Evolutionary conservation across 768 basidiomycete genomes (phyloP).

Genomic region (Kwoniella europaea): DNA sequence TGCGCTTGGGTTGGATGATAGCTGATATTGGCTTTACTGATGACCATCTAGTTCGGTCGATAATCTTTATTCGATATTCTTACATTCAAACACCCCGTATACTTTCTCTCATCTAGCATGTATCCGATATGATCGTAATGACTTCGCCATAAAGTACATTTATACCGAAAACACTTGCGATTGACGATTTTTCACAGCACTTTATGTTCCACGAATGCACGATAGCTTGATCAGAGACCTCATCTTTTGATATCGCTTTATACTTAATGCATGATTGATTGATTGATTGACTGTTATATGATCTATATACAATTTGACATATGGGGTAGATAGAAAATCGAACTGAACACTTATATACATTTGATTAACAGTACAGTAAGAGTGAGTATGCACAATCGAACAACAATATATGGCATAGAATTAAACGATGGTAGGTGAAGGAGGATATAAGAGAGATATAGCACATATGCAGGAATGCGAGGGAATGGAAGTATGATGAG

Average conservation of each 20-base stretch:
- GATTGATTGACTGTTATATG: not conserved
- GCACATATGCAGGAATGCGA: not conserved
- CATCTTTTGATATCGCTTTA: not conserved
- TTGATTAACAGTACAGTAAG: too few species aligned
- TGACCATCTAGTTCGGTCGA: too few species aligned
- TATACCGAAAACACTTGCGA: too few species aligned
- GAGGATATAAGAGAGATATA: not conserved
- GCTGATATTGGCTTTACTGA: not conserved
- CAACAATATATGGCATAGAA: not conserved
- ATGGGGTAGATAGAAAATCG: not conserved
- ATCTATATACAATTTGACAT: not conserved
- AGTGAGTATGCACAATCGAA: not conserved
- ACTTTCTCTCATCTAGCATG: too few species aligned
- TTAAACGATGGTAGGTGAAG: not conserved
- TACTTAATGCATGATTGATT: slow-evolving; percentile 1
- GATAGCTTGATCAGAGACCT: slow-evolving; percentile 3
- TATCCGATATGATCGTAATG: too few species aligned
- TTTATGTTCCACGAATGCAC: not conserved
- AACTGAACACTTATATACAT: not conserved
- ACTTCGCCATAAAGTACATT: too few species aligned
- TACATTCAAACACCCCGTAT: too few species aligned
- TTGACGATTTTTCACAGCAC: too few species aligned
- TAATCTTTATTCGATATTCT: too few species aligned
- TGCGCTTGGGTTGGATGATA: not conserved
- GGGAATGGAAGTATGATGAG: not conserved